Conservation (phyloP, 2,329 filamentous ascomycete genomes). For the Emergomyces orientalis region DNA sequence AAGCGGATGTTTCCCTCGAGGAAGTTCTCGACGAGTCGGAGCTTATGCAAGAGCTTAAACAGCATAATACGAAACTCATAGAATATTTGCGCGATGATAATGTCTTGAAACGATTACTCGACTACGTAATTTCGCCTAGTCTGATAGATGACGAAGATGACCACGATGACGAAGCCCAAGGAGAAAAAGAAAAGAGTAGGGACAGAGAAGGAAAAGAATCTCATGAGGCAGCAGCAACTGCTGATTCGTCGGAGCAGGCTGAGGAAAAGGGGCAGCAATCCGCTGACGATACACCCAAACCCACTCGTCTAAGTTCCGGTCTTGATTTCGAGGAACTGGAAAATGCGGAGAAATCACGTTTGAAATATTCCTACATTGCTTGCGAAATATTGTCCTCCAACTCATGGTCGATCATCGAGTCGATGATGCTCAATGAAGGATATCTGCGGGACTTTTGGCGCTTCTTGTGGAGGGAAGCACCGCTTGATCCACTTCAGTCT, state of each 20-base stretch:
- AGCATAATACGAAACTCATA: slow-evolving; percentile 95
- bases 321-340: slow-evolving; percentile 45
- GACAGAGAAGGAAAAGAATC: slow-evolving; percentile 24
- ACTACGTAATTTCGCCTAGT: slow-evolving; percentile 78
- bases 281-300: slow-evolving; percentile 44
- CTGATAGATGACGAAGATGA: slow-evolving; percentile 44
- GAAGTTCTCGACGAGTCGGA: slow-evolving; percentile 94
- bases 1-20: slow-evolving; percentile 86
- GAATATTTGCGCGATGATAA: slow-evolving; percentile 86
- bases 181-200: slow-evolving; percentile 24
- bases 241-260: slow-evolving; percentile 16
- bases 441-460: slow-evolving; percentile 80
- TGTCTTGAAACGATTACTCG: slow-evolving; percentile 72
- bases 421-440: slow-evolving; percentile 72
- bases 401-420: slow-evolving; percentile 93
- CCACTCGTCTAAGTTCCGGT: slow-evolving; percentile 13
- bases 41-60: slow-evolving; percentile 93
- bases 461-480: slow-evolving; percentile 73
- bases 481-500: slow-evolving; percentile 84
- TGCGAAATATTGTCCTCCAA: slow-evolving; percentile 92
- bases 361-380: slow-evolving; percentile 87
- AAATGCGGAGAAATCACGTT: slow-evolving; percentile 79
- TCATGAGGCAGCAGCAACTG: slow-evolving; percentile 22
- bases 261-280: slow-evolving; percentile 22
- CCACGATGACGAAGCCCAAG: slow-evolving; percentile 44